Evolutionary conservation across 2,329 filamentous ascomycete genomes (phyloP).

Genomic region (Didymosphaeria variabile): DNA sequence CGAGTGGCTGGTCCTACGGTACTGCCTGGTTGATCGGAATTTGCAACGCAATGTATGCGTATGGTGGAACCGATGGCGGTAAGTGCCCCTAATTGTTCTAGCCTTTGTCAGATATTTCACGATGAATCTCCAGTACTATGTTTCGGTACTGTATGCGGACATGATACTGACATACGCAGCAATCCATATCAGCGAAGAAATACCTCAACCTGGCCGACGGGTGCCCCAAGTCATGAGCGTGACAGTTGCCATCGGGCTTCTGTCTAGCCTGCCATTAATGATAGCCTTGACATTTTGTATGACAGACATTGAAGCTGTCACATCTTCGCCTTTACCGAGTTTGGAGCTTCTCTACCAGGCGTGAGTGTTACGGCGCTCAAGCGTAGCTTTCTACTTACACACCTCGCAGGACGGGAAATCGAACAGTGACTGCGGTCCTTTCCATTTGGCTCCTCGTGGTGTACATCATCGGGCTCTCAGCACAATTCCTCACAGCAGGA

Average conservation of each 20-base stretch:
- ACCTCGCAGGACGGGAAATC: neutral
- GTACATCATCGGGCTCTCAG: neutral
- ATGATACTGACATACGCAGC: neutral
- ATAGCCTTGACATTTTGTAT: neutral
- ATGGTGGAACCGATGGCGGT: constrained; percentile 10
- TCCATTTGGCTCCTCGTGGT: constrained; percentile 3
- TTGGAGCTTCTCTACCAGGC: constrained; percentile 3
- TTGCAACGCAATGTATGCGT: constrained; percentile 14
- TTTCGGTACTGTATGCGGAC: too few species aligned
- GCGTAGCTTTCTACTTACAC: neutral
- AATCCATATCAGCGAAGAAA: constrained; percentile 2
- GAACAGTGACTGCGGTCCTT: neutral
- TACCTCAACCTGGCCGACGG: neutral
- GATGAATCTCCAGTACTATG: too few species aligned
- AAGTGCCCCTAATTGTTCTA: neutral
- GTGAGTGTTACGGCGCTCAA: neutral
- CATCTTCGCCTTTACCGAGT: neutral
- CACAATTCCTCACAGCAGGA: constrained; percentile 5
- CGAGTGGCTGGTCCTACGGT: constrained; percentile 11
- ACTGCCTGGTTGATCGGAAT: constrained; percentile 11
- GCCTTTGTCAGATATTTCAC: too few species aligned
- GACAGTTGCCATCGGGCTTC: neutral
- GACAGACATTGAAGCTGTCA: constrained; percentile 1
- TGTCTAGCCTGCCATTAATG: neutral
- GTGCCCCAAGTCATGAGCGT: constrained; percentile 4